Evolutionary conservation across 805 yeast genomes (phyloP).

Genomic region (Myxozyma vanderwaltii): DNA sequence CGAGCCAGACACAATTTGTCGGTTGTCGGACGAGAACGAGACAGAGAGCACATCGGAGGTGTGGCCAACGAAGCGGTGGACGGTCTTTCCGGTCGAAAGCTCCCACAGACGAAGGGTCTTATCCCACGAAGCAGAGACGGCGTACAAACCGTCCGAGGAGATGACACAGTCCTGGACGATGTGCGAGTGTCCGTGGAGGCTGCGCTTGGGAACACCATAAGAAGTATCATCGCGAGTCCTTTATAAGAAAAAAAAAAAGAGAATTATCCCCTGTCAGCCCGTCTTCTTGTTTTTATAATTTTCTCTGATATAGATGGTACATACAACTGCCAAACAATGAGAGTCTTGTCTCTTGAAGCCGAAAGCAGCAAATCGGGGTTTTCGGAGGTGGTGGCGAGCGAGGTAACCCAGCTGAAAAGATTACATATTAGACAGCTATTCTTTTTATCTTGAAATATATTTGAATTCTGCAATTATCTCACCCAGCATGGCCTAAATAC

Average conservation of each 20-base stretch:
- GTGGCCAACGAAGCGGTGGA: conserved; percentile 98
- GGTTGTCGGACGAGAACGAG: conserved; percentile 92
- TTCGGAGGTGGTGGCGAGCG: conserved; percentile 96
- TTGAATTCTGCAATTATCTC: conserved; percentile 5
- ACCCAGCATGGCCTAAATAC: conserved; percentile 65
- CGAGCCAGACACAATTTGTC: conserved; percentile 98
- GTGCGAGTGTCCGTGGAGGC: conserved; percentile 98
- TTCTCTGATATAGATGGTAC: conserved; percentile 6
- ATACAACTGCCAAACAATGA: conserved; percentile 92
- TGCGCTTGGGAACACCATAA: conserved; percentile 97
- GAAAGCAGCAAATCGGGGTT: conserved; percentile 98
- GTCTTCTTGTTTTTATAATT: background rate
- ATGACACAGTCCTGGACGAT: conserved; percentile 97
- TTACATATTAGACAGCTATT: conserved; percentile 40
- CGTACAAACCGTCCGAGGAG: conserved; percentile 97
- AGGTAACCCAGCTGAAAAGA: conserved; percentile 78
- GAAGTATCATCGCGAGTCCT: conserved; percentile 86
- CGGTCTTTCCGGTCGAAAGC: conserved; percentile 87
- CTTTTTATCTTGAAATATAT: background rate
- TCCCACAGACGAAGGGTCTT: conserved; percentile 99
- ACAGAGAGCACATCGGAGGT: conserved; percentile 95
- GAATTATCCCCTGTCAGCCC: background rate
- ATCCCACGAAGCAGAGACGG: conserved; percentile 99
- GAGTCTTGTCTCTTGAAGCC: conserved; percentile 98
- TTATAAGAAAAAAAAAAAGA: too few species aligned